A percentile compares a stretch with the other conserved stretches of the same genome.
Conservation (phyloP, 805 yeast species). For the Brettanomyces naardenensis region DNA sequence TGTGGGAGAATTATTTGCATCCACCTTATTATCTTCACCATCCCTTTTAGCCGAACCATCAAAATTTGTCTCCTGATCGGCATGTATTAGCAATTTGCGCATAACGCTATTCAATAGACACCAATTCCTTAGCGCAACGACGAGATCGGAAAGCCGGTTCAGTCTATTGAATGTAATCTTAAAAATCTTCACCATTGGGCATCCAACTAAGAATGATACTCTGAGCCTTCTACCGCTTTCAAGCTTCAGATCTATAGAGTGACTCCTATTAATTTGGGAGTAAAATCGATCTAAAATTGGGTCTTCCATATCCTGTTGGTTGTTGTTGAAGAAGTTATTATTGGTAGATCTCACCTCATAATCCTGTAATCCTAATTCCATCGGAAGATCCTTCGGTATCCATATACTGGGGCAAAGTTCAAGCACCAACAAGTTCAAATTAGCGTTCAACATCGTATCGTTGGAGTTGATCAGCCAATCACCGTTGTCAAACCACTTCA, state of each 20-base stretch:
- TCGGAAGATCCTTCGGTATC: slow-evolving; percentile 24
- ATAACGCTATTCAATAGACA: slow-evolving; percentile 19
- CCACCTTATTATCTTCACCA: not conserved
- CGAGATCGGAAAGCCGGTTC: slow-evolving; percentile 12
- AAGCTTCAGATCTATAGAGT: slow-evolving; percentile 8
- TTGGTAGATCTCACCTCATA: slow-evolving; percentile 19
- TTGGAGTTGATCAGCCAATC: slow-evolving; percentile 17
- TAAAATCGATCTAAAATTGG: slow-evolving; percentile 15
- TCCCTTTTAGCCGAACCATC: not conserved
- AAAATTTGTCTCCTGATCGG: not conserved
- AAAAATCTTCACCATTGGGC: slow-evolving; percentile 21
- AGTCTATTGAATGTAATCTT: slow-evolving; percentile 19
- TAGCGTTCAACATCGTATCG: slow-evolving; percentile 11
- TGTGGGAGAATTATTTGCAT: too few relatives aligned
- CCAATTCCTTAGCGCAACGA: slow-evolving; percentile 22
- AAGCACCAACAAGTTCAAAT: slow-evolving; percentile 17
- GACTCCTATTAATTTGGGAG: slow-evolving; percentile 12
- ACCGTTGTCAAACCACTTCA: slow-evolving; percentile 21
- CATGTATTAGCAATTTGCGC: slow-evolving; percentile 8
- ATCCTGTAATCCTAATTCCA: slow-evolving; percentile 15
- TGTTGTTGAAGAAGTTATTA: slow-evolving; percentile 17
- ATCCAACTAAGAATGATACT: slow-evolving; percentile 18
- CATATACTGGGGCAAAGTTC: slow-evolving; percentile 26
- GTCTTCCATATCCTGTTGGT: slow-evolving; percentile 6
- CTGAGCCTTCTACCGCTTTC: slow-evolving; percentile 3